A percentile compares a stretch with the other conserved stretches of the same genome.
These are phyloP conservation scores for Hemileccinum impolitum DNA, from an alignment of 768 basidiomycete species.

Conservation along the genomic window DNA sequence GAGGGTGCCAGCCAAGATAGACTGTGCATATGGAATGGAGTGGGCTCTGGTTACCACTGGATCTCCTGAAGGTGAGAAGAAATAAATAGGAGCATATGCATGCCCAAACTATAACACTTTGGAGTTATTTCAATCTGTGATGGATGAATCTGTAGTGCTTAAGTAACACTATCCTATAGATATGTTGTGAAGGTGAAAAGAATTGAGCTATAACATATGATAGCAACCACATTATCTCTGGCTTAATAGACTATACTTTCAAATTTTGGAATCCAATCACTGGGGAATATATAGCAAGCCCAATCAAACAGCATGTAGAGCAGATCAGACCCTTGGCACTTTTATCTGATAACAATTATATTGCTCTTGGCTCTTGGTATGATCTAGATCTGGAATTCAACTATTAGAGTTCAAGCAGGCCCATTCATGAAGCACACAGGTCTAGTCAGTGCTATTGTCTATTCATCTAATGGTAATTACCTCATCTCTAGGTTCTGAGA, in stretches of 20 bases:
- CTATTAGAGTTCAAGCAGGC: not conserved
- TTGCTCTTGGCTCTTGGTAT: slow-evolving; percentile 16
- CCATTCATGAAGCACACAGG: slow-evolving; percentile 5
- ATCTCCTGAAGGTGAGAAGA: too few relatives aligned
- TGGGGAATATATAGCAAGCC: slow-evolving; percentile 3
- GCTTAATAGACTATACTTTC: slow-evolving; percentile 7
- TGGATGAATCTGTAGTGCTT: too few relatives aligned
- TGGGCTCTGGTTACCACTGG: too few relatives aligned
- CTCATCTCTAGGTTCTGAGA: slow-evolving; percentile 11
- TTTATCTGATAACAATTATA: slow-evolving; percentile 20
- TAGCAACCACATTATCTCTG: slow-evolving; percentile 11
- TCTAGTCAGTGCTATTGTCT: not conserved
- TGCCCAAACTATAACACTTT: too few relatives aligned
- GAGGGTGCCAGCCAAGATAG: too few relatives aligned
- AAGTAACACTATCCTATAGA: too few relatives aligned
- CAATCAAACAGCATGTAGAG: not conserved
- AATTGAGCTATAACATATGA: too few relatives aligned
- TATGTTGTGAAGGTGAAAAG: too few relatives aligned
- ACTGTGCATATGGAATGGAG: too few relatives aligned
- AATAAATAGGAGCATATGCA: too few relatives aligned
- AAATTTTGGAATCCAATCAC: slow-evolving; percentile 8
- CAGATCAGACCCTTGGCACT: not conserved
- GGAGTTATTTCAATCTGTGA: too few relatives aligned
- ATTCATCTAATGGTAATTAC: slow-evolving; percentile 15
- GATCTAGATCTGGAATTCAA: slow-evolving; percentile 9